Base-by-base conservation (phyloP, 73 alveolate species). In the Breviolum minutum region DNA sequence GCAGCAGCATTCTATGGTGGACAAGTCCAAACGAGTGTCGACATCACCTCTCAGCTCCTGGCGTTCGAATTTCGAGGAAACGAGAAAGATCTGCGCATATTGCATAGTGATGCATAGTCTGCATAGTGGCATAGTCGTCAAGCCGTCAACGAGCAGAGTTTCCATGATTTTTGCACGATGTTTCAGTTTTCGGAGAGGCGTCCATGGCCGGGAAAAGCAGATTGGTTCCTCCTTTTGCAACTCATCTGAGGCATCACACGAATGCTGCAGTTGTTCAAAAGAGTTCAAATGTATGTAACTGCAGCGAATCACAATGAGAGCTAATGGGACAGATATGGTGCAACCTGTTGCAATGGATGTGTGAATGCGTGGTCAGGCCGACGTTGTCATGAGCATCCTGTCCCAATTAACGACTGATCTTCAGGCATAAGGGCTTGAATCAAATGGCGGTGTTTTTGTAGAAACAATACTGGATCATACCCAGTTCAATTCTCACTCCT, bases 181-280 rank as follows among this genome's bases (percentile, higher is more conserved):
- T 27, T 2, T n/a, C 0, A 29, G 62, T n/a, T 9, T n/a, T 63
- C 63, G 1, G 16, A 22, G 62, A 83, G 92, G 92, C 24, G 92
- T 83, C 24, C 60, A 60, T 10, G 73, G 92, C 76, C 76, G 64
- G 10, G 92, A 83, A 24, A 22, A 83, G 61, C 71, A 26, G 61
- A 26, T 60, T 12, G 92, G 92, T 74, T 83, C 92, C 26, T 83
- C 92, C 63, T 83, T 83, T n/a, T 83, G 92, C 92, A 83, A 83
- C 22, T 32, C 71, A 17, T 14, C 90, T 16, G 90, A 81, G 90
- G 90, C 70, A 17, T 10, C 87, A 40, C 54, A 40, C 54, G 54
- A 40, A 40, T 40, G 54, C 54, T 40, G 54, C 54, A 40, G 54
- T 40, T 40, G 54, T 40, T 40, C 77, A 68, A 22, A 68, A 68